Evolutionary conservation across 139 green algal genomes (phyloP).

Genomic region (Edaphochlamys debaryana): DNA sequence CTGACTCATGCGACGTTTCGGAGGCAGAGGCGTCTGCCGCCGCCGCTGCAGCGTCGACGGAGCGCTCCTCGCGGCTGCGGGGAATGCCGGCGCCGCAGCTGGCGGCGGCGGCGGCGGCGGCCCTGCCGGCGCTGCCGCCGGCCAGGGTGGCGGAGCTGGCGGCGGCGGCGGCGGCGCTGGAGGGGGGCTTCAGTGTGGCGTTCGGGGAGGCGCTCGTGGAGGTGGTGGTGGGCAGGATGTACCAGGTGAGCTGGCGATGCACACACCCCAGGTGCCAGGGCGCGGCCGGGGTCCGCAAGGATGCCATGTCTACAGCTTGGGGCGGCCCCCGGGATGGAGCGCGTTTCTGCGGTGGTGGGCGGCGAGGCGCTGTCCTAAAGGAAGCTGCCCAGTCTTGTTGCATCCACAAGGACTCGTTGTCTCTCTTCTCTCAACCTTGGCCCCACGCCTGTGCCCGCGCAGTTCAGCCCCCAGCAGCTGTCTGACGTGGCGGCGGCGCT

Average conservation of each 20-base stretch:
- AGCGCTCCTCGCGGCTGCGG: not conserved
- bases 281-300: no score
- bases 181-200: not conserved
- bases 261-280: no score
- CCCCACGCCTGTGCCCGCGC: not conserved
- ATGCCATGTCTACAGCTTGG: no score
- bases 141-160: conserved; percentile 18
- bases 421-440: no score
- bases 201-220: conserved; percentile 32
- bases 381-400: no score
- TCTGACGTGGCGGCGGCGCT: conserved; percentile 28
- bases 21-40: no score
- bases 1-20: no score
- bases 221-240: conserved; percentile 17
- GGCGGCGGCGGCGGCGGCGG: not conserved
- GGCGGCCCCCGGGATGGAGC: no score
- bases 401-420: no score
- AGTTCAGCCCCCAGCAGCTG: conserved; percentile 33
- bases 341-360: no score
- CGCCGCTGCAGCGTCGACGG: no score
- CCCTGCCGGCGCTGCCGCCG: conserved; percentile 25
- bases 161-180: conserved; percentile 11
- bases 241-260: conserved; percentile 39
- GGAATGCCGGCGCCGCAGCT: conserved; percentile 1
- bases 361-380: no score